Evolutionary conservation across 2,329 filamentous ascomycete genomes (phyloP), one percentile per base, ranked within the genome.

Genomic region (Rhynchosporium agropyri): DNA sequence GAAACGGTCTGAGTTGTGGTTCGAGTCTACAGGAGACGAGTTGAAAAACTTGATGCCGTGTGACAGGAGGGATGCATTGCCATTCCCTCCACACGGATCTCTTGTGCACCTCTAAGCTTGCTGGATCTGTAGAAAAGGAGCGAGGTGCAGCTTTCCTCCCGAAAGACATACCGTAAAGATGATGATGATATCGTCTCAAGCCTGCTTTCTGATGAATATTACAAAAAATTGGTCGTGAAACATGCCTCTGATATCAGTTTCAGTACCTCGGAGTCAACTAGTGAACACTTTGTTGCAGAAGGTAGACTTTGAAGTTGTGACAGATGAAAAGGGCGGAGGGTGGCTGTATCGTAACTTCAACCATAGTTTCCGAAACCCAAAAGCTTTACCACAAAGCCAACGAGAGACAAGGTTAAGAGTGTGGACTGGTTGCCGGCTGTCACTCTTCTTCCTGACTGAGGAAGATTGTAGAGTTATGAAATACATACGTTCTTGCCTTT

Each of bases 71-170:
- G 29, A 28, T n/a, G 46, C 57, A 59, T 31, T 42, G 12, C 42
- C 58, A 53, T 20, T 42, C 45, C 60, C 51, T 56, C 54, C 60
- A 58, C 60, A 57, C 53, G 53, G 45, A 58, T 62, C 53, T 58
- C 53, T 58, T 51, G 53, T 58, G 38, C 36, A n/a, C 45, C 36
- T 20, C 50, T 58, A 54, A 55, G 55, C 46, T 48, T 58, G 45
- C 33, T 53, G 36, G 46, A 62, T 57, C 43, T 58, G 61, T 54
- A 50, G 59, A 38, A 48, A 59, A 63, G 48, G 55, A 63, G 55
- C 48, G 45, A 40, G 54, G 45, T 59, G 61, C 61, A 58, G 40
- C n/a, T 33, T 38, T 12, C n/a, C 43, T 38, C 29, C 38, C 26
- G 42, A 49, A 53, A 38, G 8, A 60, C 13, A 48, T 10, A 28